Conservation (phyloP, 2,329 filamentous ascomycete species). For the Xylaria sp. region DNA sequence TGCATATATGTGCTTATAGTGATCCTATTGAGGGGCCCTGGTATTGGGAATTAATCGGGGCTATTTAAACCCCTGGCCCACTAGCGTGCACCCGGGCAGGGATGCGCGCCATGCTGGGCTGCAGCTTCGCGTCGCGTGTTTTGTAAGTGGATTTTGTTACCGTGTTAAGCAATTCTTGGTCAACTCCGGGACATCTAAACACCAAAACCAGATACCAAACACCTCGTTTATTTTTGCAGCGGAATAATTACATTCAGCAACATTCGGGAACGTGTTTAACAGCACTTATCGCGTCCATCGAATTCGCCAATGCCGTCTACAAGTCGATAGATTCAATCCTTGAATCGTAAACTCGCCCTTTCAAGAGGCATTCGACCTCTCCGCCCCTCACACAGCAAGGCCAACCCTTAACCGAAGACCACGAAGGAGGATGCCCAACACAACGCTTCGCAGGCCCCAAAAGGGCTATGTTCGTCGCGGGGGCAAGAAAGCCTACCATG, state of each 20-base stretch:
- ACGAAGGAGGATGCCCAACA: slow-evolving; percentile 64
- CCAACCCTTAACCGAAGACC: background rate
- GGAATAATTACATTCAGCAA: slow-evolving; percentile 8
- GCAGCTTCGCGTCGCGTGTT: slow-evolving; percentile 40
- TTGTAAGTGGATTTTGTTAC: slow-evolving; percentile 38
- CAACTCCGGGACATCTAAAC: slow-evolving; percentile 4
- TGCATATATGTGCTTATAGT: slow-evolving; percentile 27
- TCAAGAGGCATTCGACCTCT: slow-evolving; percentile 17
- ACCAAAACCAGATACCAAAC: slow-evolving; percentile 15
- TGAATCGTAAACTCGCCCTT: slow-evolving; percentile 25
- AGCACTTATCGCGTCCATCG: background rate
- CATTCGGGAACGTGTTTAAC: background rate
- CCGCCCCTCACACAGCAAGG: slow-evolving; percentile 16
- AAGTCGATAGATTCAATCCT: slow-evolving; percentile 19
- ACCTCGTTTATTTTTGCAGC: slow-evolving; percentile 1
- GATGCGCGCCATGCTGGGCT: slow-evolving; percentile 43
- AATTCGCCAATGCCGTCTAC: slow-evolving; percentile 33
- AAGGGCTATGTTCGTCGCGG: slow-evolving; percentile 76
- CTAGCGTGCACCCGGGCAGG: slow-evolving; percentile 28
- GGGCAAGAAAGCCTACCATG: slow-evolving; percentile 76
- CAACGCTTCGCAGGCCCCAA: slow-evolving; percentile 67
- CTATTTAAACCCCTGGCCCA: slow-evolving; percentile 36
- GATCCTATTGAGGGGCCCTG: background rate
- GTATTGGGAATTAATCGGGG: slow-evolving; percentile 20
- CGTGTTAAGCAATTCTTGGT: slow-evolving; percentile 13